Evolutionary conservation across 2,329 filamentous ascomycete genomes (phyloP).

Genomic region (Sordariomycetes sp.): DNA sequence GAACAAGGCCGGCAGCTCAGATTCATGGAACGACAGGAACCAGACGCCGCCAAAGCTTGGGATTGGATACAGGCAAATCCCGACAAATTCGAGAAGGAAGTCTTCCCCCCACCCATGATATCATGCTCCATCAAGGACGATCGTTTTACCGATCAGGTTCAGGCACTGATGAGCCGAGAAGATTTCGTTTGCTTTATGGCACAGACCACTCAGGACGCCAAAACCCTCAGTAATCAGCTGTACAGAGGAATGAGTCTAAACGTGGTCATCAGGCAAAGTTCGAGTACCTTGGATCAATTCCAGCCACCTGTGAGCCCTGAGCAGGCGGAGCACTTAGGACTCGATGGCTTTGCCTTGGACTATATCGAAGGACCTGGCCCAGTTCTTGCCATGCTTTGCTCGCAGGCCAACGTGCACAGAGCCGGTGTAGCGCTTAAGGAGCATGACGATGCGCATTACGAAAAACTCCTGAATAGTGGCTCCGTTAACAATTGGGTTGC

Average conservation of each 20-base stretch:
- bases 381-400: slow-evolving; percentile 82
- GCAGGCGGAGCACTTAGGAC: slow-evolving; percentile 49
- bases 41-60: slow-evolving; percentile 63
- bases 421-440: slow-evolving; percentile 57
- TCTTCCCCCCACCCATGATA: slow-evolving; percentile 75
- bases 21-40: slow-evolving; percentile 50
- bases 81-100: slow-evolving; percentile 59
- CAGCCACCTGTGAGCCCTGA: slow-evolving; percentile 42
- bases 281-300: slow-evolving; percentile 44
- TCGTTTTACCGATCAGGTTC: slow-evolving; percentile 49
- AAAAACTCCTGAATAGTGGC: slow-evolving; percentile 48
- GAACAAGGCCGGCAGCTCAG: slow-evolving; percentile 64
- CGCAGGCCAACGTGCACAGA: slow-evolving; percentile 57
- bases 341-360: slow-evolving; percentile 76
- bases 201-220: slow-evolving; percentile 68
- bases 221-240: slow-evolving; percentile 58
- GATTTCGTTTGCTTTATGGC: slow-evolving; percentile 64
- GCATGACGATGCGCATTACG: slow-evolving; percentile 58
- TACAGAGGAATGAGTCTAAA: slow-evolving; percentile 55
- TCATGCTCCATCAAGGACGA: slow-evolving; percentile 71
- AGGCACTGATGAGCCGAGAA: slow-evolving; percentile 37
- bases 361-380: slow-evolving; percentile 71
- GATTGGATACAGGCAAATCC: slow-evolving; percentile 72
- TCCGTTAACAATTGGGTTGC: slow-evolving; percentile 63
- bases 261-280: slow-evolving; percentile 61